Evolutionary conservation across 2,329 filamentous ascomycete species (phyloP).

Genomic region (Diplodia scrobiculata): DNA sequence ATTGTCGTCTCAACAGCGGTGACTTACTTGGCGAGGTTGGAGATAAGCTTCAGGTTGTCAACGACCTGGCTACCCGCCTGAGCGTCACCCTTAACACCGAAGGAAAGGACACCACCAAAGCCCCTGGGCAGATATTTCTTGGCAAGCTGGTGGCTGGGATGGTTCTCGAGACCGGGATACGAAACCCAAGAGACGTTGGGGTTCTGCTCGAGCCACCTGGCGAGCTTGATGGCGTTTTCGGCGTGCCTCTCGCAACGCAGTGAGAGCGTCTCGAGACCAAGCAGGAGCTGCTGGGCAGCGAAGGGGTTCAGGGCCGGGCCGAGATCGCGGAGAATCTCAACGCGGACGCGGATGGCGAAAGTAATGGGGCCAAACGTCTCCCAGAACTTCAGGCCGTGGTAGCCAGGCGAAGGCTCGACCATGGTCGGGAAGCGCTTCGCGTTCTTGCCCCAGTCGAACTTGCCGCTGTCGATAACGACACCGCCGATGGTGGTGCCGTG

Average conservation of each 20-base stretch:
- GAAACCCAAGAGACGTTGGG: constrained; percentile 88
- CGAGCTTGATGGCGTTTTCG: constrained; percentile 76
- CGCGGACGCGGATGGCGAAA: constrained; percentile 81
- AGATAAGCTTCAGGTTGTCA: constrained; percentile 92
- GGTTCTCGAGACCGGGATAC: constrained; percentile 83
- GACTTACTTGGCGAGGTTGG: constrained; percentile 80
- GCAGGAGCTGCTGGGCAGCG: constrained; percentile 84
- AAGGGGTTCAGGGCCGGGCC: constrained; percentile 85
- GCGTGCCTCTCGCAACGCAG: constrained; percentile 85
- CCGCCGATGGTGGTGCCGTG: constrained; percentile 92
- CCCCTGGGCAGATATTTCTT: constrained; percentile 85
- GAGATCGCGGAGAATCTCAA: constrained; percentile 87
- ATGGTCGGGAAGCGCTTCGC: constrained; percentile 88
- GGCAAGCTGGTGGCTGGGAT: constrained; percentile 75
- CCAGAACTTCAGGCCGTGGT: constrained; percentile 92
- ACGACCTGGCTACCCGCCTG: constrained; percentile 84
- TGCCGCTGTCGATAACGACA: constrained; percentile 82
- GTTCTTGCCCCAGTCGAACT: constrained; percentile 90
- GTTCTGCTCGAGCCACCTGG: constrained; percentile 80
- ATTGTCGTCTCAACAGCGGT: not conserved
- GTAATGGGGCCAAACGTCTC: constrained; percentile 83
- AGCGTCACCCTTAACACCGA: constrained; percentile 88
- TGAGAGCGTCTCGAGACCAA: constrained; percentile 87
- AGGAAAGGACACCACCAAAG: constrained; percentile 87
- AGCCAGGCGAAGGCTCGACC: constrained; percentile 81